phyloP scores from a whole-genome alignment of 495 filamentous ascomycete species.

The Daldinia grandis region DNA sequence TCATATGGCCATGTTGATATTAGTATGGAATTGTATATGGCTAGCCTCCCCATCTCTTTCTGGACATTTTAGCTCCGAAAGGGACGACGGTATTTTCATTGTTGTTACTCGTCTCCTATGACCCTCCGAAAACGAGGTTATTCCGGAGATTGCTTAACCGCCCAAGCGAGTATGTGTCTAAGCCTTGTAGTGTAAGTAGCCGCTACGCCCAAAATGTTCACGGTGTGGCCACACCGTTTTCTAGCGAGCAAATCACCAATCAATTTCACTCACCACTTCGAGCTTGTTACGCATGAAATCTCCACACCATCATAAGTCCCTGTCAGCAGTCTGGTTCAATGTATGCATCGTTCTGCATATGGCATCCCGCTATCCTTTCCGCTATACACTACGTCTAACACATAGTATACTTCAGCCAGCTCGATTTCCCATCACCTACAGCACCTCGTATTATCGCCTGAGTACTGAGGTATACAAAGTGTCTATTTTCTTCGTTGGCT shows the following conservation, averaged over 20 bases:
- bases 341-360: slow-evolving; percentile 10
- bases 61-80: not conserved
- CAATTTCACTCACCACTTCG: slow-evolving; percentile 25
- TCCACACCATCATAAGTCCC: slow-evolving; percentile 29
- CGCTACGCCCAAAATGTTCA: slow-evolving; percentile 26
- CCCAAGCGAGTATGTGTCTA: slow-evolving; percentile 25
- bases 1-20: slow-evolving; percentile 26
- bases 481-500: not conserved
- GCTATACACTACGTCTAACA: slow-evolving; percentile 9
- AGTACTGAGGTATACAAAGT: not conserved
- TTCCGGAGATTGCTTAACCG: slow-evolving; percentile 34
- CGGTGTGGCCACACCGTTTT: slow-evolving; percentile 40
- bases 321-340: slow-evolving; percentile 9
- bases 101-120: slow-evolving; percentile 9
- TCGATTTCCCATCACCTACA: slow-evolving; percentile 5
- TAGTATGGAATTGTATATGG: not conserved
- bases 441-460: slow-evolving; percentile 13
- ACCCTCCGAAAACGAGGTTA: slow-evolving; percentile 27
- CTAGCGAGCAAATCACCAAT: slow-evolving; percentile 19
- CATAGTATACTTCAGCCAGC: slow-evolving; percentile 6
- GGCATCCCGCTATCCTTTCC: slow-evolving; percentile 14
- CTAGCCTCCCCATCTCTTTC: not conserved
- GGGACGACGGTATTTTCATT: slow-evolving; percentile 4
- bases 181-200: slow-evolving; percentile 25
- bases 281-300: slow-evolving; percentile 12